Conservation (phyloP, 805 yeast genomes). For the Ogataea pignaliae region DNA sequence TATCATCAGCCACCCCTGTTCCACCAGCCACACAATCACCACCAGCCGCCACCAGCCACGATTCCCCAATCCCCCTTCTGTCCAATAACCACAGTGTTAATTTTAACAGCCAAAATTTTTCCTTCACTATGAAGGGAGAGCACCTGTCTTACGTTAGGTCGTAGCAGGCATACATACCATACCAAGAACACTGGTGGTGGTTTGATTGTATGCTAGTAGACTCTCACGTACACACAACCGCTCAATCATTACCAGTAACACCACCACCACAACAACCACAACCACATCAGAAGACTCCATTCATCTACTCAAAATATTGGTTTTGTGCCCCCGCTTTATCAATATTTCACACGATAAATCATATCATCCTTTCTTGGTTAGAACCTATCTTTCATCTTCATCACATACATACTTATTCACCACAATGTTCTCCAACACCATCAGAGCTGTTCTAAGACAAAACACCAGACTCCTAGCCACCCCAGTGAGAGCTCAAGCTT, state of each 20-base stretch:
- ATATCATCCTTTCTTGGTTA: no score
- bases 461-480: slow-evolving; percentile 25
- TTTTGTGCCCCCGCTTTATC: no score
- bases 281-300: no score
- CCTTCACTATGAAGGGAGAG: background rate
- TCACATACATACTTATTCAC: background rate
- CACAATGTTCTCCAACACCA: slow-evolving; percentile 31
- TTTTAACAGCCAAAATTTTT: slow-evolving; percentile 7
- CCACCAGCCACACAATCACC: no score
- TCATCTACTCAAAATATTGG: no score
- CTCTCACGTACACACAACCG: background rate
- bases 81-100: slow-evolving; percentile 22
- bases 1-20: no score
- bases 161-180: no score
- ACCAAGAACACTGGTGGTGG: background rate
- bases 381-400: background rate
- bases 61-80: slow-evolving; percentile 8
- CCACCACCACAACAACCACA: no score
- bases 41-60: background rate
- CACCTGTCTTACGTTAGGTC: no score
- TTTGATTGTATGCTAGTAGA: background rate
- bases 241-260: background rate
- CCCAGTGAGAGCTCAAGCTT: slow-evolving; percentile 15
- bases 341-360: no score
- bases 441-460: slow-evolving; percentile 33